A percentile compares a stretch with the other conserved stretches of the same genome.
Evolutionary conservation across 768 basidiomycete genomes (phyloP).

Genomic region (Cyclocybe aegerita): DNA sequence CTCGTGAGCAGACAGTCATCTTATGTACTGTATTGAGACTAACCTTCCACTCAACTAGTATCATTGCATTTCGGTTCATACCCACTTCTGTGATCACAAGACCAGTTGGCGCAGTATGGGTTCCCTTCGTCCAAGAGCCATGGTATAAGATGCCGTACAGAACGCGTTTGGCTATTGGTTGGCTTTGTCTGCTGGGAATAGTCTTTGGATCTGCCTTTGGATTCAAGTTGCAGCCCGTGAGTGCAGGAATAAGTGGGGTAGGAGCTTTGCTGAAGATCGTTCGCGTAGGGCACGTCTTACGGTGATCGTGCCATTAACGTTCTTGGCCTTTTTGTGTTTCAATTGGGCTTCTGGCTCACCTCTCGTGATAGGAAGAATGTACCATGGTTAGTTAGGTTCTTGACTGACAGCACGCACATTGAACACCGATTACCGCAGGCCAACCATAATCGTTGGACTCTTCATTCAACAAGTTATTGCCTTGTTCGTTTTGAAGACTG

Average conservation of each 20-base stretch:
- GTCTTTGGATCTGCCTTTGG: conserved; percentile 89
- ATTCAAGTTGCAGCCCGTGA: conserved; percentile 38
- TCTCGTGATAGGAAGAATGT: conserved; percentile 64
- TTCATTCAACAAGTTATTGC: conserved; percentile 88
- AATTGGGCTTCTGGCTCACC: conserved; percentile 66
- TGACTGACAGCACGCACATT: background rate
- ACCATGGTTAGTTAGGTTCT: conserved; percentile 55
- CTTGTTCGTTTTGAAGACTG: conserved; percentile 84
- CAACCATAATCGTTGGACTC: conserved; percentile 87
- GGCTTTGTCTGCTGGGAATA: conserved; percentile 73
- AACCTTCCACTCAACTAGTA: conserved; percentile 38
- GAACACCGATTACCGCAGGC: conserved; percentile 41
- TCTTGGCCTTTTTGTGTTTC: conserved; percentile 73
- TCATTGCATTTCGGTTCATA: conserved; percentile 85
- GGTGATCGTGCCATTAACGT: conserved; percentile 77
- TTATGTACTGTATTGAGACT: background rate
- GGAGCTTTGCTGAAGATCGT: conserved; percentile 10
- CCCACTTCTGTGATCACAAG: conserved; percentile 67
- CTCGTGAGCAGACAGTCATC: conserved; percentile 47
- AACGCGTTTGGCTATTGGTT: conserved; percentile 64
- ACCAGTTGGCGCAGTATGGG: conserved; percentile 75
- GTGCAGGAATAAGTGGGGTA: conserved; percentile 8
- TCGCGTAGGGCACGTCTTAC: conserved; percentile 48
- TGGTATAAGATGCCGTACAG: conserved; percentile 57
- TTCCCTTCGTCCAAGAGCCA: conserved; percentile 61